Percentiles rank a stretch among this genome's conserved stretches.
Conservation (phyloP, 2,329 filamentous ascomycete species). For the Diplodia mutila region DNA sequence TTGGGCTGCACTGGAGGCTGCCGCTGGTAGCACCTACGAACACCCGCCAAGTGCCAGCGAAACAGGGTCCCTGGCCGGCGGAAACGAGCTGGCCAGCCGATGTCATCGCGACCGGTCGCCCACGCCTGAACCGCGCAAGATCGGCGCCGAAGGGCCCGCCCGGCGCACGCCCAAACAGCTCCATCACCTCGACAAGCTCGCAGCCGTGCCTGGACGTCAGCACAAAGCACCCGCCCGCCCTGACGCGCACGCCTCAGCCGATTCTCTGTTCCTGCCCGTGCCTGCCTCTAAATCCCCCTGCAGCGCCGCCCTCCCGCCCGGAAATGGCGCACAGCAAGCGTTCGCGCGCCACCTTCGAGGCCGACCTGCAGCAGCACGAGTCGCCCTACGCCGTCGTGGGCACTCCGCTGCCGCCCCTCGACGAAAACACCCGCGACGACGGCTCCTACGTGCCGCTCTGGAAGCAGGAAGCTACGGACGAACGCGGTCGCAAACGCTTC, state of each 20-base stretch:
- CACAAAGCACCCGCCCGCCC: constrained; percentile 1
- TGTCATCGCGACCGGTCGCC: constrained; percentile 12
- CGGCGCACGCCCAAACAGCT: not conserved
- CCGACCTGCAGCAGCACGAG: constrained; percentile 67
- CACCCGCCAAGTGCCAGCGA: too few relatives aligned
- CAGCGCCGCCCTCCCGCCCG: not conserved
- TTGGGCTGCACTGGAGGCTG: constrained; percentile 19
- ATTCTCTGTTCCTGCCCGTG: constrained; percentile 1
- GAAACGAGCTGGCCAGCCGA: constrained; percentile 20
- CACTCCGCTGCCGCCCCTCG: constrained; percentile 78
- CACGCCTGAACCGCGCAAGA: constrained; percentile 15
- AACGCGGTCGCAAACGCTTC: constrained; percentile 83
- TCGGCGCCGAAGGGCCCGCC: constrained; percentile 9
- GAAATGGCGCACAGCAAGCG: constrained; percentile 63
- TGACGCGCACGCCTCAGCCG: not conserved
- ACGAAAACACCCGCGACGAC: constrained; percentile 79
- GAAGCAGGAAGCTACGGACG: constrained; percentile 97
- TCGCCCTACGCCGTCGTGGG: constrained; percentile 81
- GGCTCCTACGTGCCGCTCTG: constrained; percentile 93
- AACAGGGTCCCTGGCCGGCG: constrained; percentile 19
- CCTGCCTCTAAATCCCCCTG: not conserved
- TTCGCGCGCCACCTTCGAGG: constrained; percentile 76
- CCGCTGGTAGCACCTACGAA: constrained; percentile 10
- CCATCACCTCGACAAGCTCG: not conserved
- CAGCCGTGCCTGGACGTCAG: not conserved